These are phyloP conservation scores for Microsporum canis DNA, from an alignment of 2,329 filamentous ascomycete genomes.

Conservation along the genomic window DNA sequence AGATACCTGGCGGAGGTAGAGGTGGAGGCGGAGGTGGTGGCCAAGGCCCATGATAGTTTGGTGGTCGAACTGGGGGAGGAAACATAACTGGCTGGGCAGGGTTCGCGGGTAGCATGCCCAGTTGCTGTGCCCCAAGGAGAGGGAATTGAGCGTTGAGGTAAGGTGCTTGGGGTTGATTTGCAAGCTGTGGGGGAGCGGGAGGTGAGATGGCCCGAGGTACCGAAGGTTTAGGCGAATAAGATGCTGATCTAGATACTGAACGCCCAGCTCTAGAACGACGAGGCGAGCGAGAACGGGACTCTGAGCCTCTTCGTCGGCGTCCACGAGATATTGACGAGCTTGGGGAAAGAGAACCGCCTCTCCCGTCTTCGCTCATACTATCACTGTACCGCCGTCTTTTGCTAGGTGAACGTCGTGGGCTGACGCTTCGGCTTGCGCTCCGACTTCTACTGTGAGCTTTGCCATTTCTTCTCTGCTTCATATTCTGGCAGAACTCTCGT, in stretches of 20 bases:
- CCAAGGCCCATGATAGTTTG: conserved; percentile 28
- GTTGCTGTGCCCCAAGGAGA: background rate
- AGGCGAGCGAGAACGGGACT: conserved; percentile 22
- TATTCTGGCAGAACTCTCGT: conserved; percentile 64
- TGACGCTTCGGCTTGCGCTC: conserved; percentile 40
- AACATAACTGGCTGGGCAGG: conserved; percentile 8
- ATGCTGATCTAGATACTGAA: conserved; percentile 18
- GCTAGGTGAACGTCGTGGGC: conserved; percentile 30
- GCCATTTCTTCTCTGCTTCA: conserved; percentile 45
- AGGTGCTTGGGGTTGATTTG: conserved; percentile 5
- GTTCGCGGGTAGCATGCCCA: background rate
- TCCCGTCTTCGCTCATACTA: conserved; percentile 23
- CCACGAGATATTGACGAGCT: conserved; percentile 20
- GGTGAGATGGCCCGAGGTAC: conserved; percentile 10
- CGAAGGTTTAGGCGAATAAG: conserved; percentile 17
- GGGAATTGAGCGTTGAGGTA: background rate
- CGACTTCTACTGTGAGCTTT: conserved; percentile 25
- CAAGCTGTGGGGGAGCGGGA: conserved; percentile 1
- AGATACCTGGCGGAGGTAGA: conserved; percentile 22
- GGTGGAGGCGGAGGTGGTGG: conserved; percentile 27
- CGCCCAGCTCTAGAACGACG: conserved; percentile 14
- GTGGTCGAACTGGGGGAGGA: conserved; percentile 23
- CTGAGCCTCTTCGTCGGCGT: conserved; percentile 14
- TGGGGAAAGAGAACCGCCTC: conserved; percentile 16
- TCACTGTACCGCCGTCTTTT: conserved; percentile 33